A percentile compares a stretch with the other conserved stretches of the same genome.
Evolutionary conservation across 2,329 filamentous ascomycete species (phyloP).

Genomic region (Helminthosporium solani): DNA sequence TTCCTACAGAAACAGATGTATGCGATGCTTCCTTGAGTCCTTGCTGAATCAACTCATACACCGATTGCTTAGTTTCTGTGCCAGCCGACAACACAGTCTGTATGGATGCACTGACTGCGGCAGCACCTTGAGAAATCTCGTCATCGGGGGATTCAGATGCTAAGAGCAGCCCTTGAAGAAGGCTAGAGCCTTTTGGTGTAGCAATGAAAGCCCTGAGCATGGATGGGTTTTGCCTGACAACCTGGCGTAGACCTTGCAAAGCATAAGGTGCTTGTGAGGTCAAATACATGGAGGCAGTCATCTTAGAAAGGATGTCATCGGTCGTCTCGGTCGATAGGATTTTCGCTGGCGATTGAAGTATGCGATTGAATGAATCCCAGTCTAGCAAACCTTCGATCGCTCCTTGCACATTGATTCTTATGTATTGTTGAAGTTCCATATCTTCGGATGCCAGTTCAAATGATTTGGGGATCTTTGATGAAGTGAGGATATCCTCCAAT

Average conservation of each 20-base stretch:
- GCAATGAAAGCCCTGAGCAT: constrained; percentile 47
- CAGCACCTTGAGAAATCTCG: constrained; percentile 49
- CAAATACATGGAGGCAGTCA: constrained; percentile 44
- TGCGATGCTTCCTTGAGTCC: constrained; percentile 50
- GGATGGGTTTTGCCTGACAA: constrained; percentile 44
- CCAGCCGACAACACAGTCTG: constrained; percentile 41
- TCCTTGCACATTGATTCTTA: constrained; percentile 30
- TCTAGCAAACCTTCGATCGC: constrained; percentile 35
- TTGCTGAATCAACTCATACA: constrained; percentile 55
- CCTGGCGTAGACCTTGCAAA: constrained; percentile 49
- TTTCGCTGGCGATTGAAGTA: constrained; percentile 36
- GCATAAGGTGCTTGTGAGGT: constrained; percentile 35
- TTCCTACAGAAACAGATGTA: constrained; percentile 52
- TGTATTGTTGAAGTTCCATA: constrained; percentile 38
- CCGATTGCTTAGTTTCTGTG: constrained; percentile 46
- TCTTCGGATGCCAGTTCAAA: constrained; percentile 40
- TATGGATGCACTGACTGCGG: constrained; percentile 40
- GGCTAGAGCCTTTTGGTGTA: constrained; percentile 48
- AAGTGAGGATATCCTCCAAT: constrained; percentile 37
- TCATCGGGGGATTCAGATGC: constrained; percentile 57
- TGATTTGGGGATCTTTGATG: constrained; percentile 36
- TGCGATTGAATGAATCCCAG: constrained; percentile 41
- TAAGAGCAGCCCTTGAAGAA: constrained; percentile 55
- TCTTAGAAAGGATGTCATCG: constrained; percentile 40
- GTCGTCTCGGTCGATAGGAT: constrained; percentile 40